Conservation (phyloP, 2,329 filamentous ascomycete species). For the Scytalidium sp. region DNA sequence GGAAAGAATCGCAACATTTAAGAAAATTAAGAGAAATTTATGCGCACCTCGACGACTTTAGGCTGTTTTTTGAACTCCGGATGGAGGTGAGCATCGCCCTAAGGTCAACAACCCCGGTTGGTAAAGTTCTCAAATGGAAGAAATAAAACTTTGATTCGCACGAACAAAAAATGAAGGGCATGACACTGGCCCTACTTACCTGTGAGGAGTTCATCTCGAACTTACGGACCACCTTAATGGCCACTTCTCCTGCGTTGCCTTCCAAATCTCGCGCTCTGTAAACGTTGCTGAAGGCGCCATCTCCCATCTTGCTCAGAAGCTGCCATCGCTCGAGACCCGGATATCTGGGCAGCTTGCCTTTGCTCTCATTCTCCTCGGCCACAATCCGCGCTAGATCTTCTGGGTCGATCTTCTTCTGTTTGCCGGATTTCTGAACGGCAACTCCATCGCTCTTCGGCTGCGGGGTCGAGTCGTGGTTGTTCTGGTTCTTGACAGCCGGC, state of each 20-base stretch:
- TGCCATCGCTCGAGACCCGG: constrained; percentile 84
- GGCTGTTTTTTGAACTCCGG: constrained; percentile 93
- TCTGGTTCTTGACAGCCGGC: constrained; percentile 37
- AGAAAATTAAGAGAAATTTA: constrained; percentile 35
- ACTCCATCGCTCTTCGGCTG: constrained; percentile 29
- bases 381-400: constrained; percentile 80
- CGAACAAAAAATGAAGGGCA: constrained; percentile 23
- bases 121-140: constrained; percentile 39
- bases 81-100: constrained; percentile 92
- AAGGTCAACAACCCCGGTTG: constrained; percentile 51
- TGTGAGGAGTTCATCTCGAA: constrained; percentile 99
- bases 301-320: constrained; percentile 94
- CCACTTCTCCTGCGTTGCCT: constrained; percentile 74
- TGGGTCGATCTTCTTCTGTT: constrained; percentile 50
- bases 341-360: constrained; percentile 81
- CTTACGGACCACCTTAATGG: constrained; percentile 98
- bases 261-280: constrained; percentile 80
- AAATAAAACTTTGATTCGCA: constrained; percentile 26
- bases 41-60: constrained; percentile 94
- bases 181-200: constrained; percentile 60
- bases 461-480: too few relatives aligned
- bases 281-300: constrained; percentile 98
- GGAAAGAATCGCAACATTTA: constrained; percentile 2
- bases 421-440: constrained; percentile 25
- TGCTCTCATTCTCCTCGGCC: constrained; percentile 85